Evolutionary conservation across 805 yeast genomes (phyloP), one percentile per base, ranked within the genome.

Genomic region (Candida sanyiensis): DNA sequence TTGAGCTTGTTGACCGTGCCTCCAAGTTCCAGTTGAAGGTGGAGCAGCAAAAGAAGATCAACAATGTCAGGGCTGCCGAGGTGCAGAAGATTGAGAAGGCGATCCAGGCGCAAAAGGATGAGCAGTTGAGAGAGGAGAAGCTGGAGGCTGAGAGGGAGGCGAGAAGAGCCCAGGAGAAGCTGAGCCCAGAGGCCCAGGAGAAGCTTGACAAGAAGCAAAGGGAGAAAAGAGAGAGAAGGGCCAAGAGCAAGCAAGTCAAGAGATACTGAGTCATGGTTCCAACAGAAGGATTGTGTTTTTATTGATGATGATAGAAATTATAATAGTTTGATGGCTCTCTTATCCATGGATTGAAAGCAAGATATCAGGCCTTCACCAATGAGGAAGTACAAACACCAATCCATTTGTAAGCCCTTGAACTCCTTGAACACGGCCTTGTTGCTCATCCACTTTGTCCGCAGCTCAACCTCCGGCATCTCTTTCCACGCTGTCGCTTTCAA

Each of bases 161-260:
- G 52, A 78, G 76, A 62, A 82, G 82, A 48, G 64, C 67, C 38
- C 52, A 73, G 46, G 63, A 72, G 49, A 71, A 70, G 48, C 63
- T 83, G 55, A 69, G 81, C 33, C 81, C 86, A 44, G 87, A 80
- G 53, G 93, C 83, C 57, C 93, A 83, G 64, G 78, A 78, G 49
- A 85, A 83, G 64, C 61, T 73, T 30, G 90, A 83, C 48, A 79
- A 77, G 66, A 85, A 82, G 66, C 86, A 82, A 61, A 69, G 69
- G 49, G 95, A 85, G 50, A 86, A 81, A 69, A 86, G 79, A 62
- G 85, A 80, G 58, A 79, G 87, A 67, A 84, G 85, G 78, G 75
- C 63, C 80, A 81, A 62, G 77, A 70, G 54, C 49, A 53, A 43
- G 37, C 51, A 49, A 46, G 33, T 32, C n/a, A 44, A 49, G 43